phyloP scores from a whole-genome alignment of 306 rosid species.

The Hippophae gyantsensis region DNA sequence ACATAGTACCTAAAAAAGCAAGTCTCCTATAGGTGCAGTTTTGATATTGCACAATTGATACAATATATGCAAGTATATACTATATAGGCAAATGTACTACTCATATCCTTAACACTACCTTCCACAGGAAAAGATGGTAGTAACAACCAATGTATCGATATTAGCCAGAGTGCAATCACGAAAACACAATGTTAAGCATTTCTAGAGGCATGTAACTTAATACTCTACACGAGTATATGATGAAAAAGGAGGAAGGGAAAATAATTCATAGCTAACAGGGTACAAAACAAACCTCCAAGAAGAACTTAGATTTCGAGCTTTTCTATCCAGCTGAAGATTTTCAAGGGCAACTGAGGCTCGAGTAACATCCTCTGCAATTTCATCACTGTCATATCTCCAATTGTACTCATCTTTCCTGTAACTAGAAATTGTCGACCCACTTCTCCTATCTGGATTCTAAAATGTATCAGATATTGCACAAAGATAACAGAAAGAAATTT shows the following conservation, averaged over 20 bases:
- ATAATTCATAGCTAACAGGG: neutral
- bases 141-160: too few species aligned
- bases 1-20: too few species aligned
- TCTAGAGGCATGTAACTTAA: too few species aligned
- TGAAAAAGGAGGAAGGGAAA: neutral
- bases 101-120: too few species aligned
- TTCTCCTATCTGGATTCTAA: slow-evolving; percentile 77
- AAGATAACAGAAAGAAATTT: too few species aligned
- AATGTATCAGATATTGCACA: slow-evolving; percentile 29
- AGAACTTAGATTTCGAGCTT: slow-evolving; percentile 95
- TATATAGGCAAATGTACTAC: too few species aligned
- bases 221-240: neutral
- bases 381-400: slow-evolving; percentile 89
- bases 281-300: slow-evolving; percentile 84
- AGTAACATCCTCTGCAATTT: slow-evolving; percentile 70
- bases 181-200: too few species aligned
- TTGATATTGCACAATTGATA: too few species aligned
- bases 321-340: slow-evolving; percentile 91
- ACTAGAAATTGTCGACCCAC: slow-evolving; percentile 71
- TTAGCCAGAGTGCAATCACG: too few species aligned
- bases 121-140: too few species aligned
- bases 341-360: slow-evolving; percentile 85
- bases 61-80: too few species aligned
- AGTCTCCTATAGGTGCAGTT: too few species aligned
- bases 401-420: slow-evolving; percentile 90